Conservation (phyloP, 257 asterid species). For the Thymus quinquecostatus region DNA sequence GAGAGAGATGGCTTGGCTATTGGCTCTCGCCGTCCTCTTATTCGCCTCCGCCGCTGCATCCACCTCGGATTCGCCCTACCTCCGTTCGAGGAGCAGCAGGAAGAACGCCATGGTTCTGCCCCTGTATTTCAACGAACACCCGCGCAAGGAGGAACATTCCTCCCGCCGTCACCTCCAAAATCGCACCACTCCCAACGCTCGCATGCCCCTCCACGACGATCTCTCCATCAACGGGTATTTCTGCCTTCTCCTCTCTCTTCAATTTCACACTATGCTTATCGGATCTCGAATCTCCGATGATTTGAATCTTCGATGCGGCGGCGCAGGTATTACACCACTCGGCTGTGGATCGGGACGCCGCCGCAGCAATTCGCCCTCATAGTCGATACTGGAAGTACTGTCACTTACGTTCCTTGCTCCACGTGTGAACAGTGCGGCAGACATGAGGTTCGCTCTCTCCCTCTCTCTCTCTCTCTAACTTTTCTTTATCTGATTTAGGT, state of each 20-base stretch:
- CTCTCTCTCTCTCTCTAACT: background rate
- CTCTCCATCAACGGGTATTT: slow-evolving; percentile 73
- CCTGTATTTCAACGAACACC: slow-evolving; percentile 34
- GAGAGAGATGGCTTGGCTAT: slow-evolving; percentile 38
- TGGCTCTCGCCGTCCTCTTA: slow-evolving; percentile 35
- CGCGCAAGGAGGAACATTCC: slow-evolving; percentile 21
- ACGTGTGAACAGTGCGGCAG: slow-evolving; percentile 90
- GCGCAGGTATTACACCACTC: slow-evolving; percentile 86
- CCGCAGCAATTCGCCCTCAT: slow-evolving; percentile 91
- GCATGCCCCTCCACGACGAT: slow-evolving; percentile 89
- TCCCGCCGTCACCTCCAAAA: slow-evolving; percentile 57
- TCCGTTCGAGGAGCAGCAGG: slow-evolving; percentile 23
- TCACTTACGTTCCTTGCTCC: slow-evolving; percentile 91
- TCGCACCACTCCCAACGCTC: slow-evolving; percentile 52
- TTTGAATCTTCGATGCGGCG: slow-evolving; percentile 17
- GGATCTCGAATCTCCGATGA: slow-evolving; percentile 29
- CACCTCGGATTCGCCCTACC: slow-evolving; percentile 23
- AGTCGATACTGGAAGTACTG: slow-evolving; percentile 97
- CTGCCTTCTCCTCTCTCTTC: slow-evolving; percentile 21
- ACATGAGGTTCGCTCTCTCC: slow-evolving; percentile 68
- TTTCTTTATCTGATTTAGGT: slow-evolving; percentile 3
- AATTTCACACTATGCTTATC: slow-evolving; percentile 21
- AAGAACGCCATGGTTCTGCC: slow-evolving; percentile 51
- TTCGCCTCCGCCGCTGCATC: slow-evolving; percentile 33
- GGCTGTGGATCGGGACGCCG: slow-evolving; percentile 93